Conservation (phyloP, 805 yeast genomes). For the Suhomyces sp. region DNA sequence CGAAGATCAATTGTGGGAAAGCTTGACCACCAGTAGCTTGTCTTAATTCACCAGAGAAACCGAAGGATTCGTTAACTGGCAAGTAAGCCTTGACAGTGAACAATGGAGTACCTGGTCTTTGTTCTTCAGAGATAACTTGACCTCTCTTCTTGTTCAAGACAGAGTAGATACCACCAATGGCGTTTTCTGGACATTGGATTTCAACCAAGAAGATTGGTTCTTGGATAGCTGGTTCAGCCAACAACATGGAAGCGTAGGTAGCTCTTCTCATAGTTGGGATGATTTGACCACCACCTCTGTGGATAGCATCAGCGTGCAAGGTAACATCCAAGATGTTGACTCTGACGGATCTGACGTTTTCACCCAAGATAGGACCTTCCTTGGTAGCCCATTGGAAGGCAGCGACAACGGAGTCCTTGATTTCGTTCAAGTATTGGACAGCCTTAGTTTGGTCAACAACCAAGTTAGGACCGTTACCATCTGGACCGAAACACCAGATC, state of each 20-base stretch:
- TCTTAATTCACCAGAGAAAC: constrained; percentile 99
- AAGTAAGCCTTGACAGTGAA: constrained; percentile 99
- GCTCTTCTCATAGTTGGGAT: constrained; percentile 99
- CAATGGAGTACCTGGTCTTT: constrained; percentile 99
- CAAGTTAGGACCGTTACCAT: constrained; percentile 97
- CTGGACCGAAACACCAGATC: constrained; percentile 99
- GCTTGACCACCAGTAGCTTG: constrained; percentile 99
- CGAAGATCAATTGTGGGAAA: constrained; percentile 99
- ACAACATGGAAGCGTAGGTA: constrained; percentile 95
- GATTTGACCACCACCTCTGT: constrained; percentile 99
- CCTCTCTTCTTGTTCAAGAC: constrained; percentile 99
- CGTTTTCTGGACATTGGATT: constrained; percentile 98
- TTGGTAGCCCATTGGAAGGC: constrained; percentile 99
- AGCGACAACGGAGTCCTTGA: constrained; percentile 99
- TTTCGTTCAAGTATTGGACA: constrained; percentile 97
- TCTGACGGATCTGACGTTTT: constrained; percentile 93
- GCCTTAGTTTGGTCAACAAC: constrained; percentile 99
- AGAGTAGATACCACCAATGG: constrained; percentile 99
- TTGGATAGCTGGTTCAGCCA: constrained; percentile 98
- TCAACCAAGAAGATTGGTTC: constrained; percentile 99
- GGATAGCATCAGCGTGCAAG: constrained; percentile 99
- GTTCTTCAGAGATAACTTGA: constrained; percentile 98
- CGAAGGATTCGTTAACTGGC: constrained; percentile 99
- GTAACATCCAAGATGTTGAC: constrained; percentile 98
- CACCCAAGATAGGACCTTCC: constrained; percentile 99